These are phyloP conservation scores for Iris pallida DNA, from an alignment of 116 monocot species.

Conservation along the genomic window DNA sequence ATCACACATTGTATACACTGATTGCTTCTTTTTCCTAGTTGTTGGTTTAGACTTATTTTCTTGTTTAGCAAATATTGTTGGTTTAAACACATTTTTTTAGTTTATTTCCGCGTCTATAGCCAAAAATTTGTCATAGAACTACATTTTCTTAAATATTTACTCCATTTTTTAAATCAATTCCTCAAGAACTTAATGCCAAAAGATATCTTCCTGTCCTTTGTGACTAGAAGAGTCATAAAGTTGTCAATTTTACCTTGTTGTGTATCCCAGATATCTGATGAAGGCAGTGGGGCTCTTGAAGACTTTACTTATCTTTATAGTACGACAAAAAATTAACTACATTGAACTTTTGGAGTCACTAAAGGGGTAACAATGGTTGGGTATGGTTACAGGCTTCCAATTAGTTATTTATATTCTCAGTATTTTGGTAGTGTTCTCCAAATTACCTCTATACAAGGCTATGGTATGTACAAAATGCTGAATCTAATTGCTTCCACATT, in stretches of 20 bases:
- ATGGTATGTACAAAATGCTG: slow-evolving; percentile 41
- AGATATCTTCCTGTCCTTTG: too few species aligned
- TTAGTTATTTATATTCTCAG: slow-evolving; percentile 85
- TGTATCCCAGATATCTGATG: slow-evolving; percentile 70
- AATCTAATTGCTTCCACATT: not conserved
- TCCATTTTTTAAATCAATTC: too few species aligned
- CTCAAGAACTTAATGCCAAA: too few species aligned
- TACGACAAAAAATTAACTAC: slow-evolving; percentile 61
- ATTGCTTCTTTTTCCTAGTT: too few species aligned
- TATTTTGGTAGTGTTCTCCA: slow-evolving; percentile 94
- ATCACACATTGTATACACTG: too few species aligned
- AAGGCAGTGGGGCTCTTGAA: slow-evolving; percentile 94
- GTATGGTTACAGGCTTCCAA: slow-evolving; percentile 80
- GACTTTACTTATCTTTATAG: slow-evolving; percentile 88
- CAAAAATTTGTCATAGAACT: too few species aligned
- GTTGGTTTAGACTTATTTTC: too few species aligned
- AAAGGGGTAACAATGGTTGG: slow-evolving; percentile 75
- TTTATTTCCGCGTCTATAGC: too few species aligned
- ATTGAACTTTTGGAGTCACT: slow-evolving; percentile 36
- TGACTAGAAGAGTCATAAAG: too few species aligned
- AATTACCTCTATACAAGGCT: slow-evolving; percentile 95
- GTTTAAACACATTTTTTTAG: too few species aligned
- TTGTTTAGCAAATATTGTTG: too few species aligned
- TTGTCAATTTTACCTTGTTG: not conserved
- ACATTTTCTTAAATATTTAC: too few species aligned